Evolutionary conservation across 1,284 basidiomycete species (phyloP).

Genomic region (Ceratobasidium sp.): DNA sequence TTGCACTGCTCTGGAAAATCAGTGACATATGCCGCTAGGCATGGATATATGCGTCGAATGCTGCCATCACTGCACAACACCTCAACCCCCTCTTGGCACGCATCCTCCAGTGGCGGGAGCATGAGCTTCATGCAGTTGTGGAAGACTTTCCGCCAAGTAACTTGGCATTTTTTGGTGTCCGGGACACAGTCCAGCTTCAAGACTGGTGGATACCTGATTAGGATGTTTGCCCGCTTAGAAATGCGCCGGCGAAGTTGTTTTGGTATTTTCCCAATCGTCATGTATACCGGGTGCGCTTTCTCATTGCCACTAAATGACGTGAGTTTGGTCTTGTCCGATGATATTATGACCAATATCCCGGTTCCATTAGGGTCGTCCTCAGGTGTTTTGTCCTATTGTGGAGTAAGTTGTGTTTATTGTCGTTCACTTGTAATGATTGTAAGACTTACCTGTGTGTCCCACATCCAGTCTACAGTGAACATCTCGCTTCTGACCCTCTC

Average conservation of each 20-base stretch:
- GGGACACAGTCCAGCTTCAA: conserved; percentile 16
- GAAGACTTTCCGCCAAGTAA: conserved; percentile 20
- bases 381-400: conserved; percentile 1
- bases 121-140: conserved; percentile 45
- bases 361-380: conserved; percentile 24
- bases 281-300: conserved; percentile 48
- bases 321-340: conserved; percentile 48
- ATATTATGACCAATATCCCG: conserved; percentile 15
- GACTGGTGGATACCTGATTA: conserved; percentile 45
- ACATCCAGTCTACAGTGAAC: conserved; percentile 33
- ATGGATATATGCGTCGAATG: conserved; percentile 33
- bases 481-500: conserved; percentile 26
- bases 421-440: too few relatives aligned
- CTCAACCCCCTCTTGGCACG: conserved; percentile 21
- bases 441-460: conserved; percentile 44
- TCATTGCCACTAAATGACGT: conserved; percentile 43
- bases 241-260: conserved; percentile 36
- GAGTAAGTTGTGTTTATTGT: neutral
- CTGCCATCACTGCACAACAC: conserved; percentile 41
- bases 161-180: neutral
- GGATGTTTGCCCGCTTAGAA: conserved; percentile 30
- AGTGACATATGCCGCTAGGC: too few relatives aligned
- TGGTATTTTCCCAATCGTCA: conserved; percentile 47
- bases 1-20: conserved; percentile 49
- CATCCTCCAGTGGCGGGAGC: conserved; percentile 32